Percentiles rank a stretch among this genome's conserved stretches.
Conservation (phyloP, 106 monocot species). For the Iris macrosiphon region DNA sequence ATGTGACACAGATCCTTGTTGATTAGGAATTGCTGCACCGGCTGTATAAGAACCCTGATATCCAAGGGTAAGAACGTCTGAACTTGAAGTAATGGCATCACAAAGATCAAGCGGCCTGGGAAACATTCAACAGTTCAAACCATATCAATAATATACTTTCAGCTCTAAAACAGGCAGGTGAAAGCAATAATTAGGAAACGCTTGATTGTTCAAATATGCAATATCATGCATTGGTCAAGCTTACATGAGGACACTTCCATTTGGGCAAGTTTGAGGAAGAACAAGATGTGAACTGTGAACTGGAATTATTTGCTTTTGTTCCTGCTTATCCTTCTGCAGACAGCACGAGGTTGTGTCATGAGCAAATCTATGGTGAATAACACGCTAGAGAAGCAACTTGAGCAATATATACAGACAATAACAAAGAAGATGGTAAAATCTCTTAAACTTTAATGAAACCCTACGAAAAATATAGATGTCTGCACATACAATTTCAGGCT, state of each 20-base stretch:
- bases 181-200: no score
- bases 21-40: slow-evolving; percentile 32
- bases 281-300: slow-evolving; percentile 72
- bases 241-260: slow-evolving; percentile 60
- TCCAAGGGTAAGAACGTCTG: slow-evolving; percentile 36
- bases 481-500: neutral
- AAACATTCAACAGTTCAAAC: neutral
- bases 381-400: neutral
- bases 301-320: slow-evolving; percentile 49
- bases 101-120: slow-evolving; percentile 86
- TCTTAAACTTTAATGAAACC: no score
- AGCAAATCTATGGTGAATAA: neutral
- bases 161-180: no score
- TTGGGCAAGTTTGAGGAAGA: slow-evolving; percentile 78
- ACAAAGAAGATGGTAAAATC: neutral
- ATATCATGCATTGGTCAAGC: slow-evolving; percentile 3
- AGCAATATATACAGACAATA: neutral
- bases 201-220: neutral
- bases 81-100: slow-evolving; percentile 45
- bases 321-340: slow-evolving; percentile 45
- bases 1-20: slow-evolving; percentile 43
- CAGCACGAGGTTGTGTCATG: slow-evolving; percentile 8
- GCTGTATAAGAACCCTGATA: slow-evolving; percentile 54
- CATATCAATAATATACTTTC: no score
- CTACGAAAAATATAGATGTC: neutral